phyloP scores from a whole-genome alignment of 169 alveolate species.

The Babesia divergens region DNA sequence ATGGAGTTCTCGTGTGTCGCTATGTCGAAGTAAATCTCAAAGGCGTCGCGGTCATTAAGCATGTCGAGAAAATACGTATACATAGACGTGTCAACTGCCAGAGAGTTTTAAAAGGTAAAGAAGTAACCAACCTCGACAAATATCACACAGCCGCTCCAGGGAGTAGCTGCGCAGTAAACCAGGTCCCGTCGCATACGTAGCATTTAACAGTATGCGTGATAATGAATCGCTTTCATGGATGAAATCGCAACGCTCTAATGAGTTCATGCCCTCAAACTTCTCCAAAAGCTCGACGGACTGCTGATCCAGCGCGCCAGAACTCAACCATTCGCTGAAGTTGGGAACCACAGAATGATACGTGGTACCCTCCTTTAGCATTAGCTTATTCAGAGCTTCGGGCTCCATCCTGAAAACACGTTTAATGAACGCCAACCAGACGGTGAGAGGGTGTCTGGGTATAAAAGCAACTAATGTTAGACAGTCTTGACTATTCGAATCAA shows the following conservation, averaged over 20 bases:
- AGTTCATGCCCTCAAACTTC: conserved; percentile 27
- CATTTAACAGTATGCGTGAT: conserved; percentile 33
- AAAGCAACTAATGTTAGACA: no score
- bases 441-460: no score
- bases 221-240: conserved; percentile 14
- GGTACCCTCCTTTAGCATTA: conserved; percentile 43
- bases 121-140: conserved; percentile 20
- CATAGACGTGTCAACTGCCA: conserved; percentile 24
- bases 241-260: conserved; percentile 41
- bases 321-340: conserved; percentile 41
- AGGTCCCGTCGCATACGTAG: conserved; percentile 59
- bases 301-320: conserved; percentile 57
- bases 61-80: conserved; percentile 32
- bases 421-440: no score
- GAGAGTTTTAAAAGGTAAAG: background rate
- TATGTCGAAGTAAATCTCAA: conserved; percentile 49
- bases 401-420: conserved; percentile 20
- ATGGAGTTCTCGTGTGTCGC: conserved; percentile 44
- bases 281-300: conserved; percentile 45
- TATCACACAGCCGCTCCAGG: conserved; percentile 46
- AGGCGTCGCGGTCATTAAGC: conserved; percentile 39
- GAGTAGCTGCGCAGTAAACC: conserved; percentile 54
- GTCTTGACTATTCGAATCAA: no score
- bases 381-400: conserved; percentile 60
- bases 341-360: conserved; percentile 49